Evolutionary conservation across 306 rosid genomes (phyloP), one percentile per base, ranked within the genome.

Genomic region (Lupinus albus): DNA sequence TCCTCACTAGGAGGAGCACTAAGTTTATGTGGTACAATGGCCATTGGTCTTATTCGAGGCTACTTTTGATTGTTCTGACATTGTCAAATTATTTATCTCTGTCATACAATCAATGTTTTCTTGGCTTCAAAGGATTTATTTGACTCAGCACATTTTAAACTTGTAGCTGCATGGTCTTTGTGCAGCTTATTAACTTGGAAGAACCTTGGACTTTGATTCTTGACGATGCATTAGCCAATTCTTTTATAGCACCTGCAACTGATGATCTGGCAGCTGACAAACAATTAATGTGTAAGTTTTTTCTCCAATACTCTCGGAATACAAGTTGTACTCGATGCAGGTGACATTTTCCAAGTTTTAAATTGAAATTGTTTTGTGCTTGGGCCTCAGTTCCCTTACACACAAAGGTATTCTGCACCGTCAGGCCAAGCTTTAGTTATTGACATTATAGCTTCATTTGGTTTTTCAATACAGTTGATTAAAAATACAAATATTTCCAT

Each of bases 191-290:
- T 76, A 77, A 82, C 61, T 82, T 93, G 81, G 94, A 85, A 74
- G 82, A 85, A 55, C 81, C 96, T 45, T 93, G 96, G 95, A 93
- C 90, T 33, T 79, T 93, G 58, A 79, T 90, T 81, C 89, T 93
- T 25, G 99, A 93, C 62, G 99, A 93, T 59, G 97, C 97, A 54
- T 70, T 93, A 61, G 91, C 97, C 57, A 93, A 93, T 75, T 93
- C 97, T 45, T 93, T 93, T 67, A 11, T 93, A 18, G 96, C 99
- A 56, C 99, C 97, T 1, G 90, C 57, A 32, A 90, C 97, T n/a
- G 96, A 90, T 46, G 85, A 93, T 73, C 77, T 93, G 58, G 85
- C 83, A 78, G 97, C 86, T 11, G 99, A 93, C 78, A 72, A 64
- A 57, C 99, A 93, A 82, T 70, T 93, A 63, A 62, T 74, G 42